A percentile compares a stretch with the other conserved stretches of the same genome.
Evolutionary conservation across 129 eudicot genomes (phyloP).

Genomic region (sunflower (Helianthus annuus)): HanXRQr2.0-SUNRISE NC_035448.2:107145389-107145888

Average conservation of each 20-base stretch:
- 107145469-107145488: constrained; percentile 62
- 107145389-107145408: constrained; percentile 49
- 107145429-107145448: constrained; percentile 2
- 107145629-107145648: neutral
- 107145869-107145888: too few relatives aligned
- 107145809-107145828: too few relatives aligned
- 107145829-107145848: too few relatives aligned
- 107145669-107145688: neutral
- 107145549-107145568: constrained; percentile 51
- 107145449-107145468: constrained; percentile 43
- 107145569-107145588: neutral
- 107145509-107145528: constrained; percentile 94
- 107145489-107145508: constrained; percentile 28
- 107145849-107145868: too few relatives aligned
- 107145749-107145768: too few relatives aligned
- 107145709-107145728: too few relatives aligned
- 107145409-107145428: neutral
- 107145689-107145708: neutral
- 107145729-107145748: too few relatives aligned
- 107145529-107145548: constrained; percentile 91
- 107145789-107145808: too few relatives aligned
- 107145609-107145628: neutral
- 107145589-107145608: neutral
- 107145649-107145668: neutral
- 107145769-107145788: too few relatives aligned